A percentile compares a stretch with the other conserved stretches of the same genome.
Evolutionary conservation across 805 yeast genomes (phyloP).

Genomic region (Yamadazyma philogaea): DNA sequence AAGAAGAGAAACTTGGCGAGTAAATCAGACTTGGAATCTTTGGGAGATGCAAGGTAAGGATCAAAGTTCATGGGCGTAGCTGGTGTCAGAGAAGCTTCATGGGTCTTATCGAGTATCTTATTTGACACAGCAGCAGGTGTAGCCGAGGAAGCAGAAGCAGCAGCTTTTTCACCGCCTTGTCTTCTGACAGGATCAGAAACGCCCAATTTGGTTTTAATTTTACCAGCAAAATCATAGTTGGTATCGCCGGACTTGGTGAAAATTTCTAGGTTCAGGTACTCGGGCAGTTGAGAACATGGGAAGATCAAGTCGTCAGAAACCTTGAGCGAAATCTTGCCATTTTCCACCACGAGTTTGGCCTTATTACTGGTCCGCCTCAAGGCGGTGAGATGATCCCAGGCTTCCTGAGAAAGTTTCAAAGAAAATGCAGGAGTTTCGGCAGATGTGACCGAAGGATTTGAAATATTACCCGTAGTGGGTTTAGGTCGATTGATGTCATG

Average conservation of each 20-base stretch:
- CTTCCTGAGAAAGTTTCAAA: conserved; percentile 25
- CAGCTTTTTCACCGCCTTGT: not conserved
- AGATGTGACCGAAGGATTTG: not conserved
- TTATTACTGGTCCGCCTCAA: conserved; percentile 13
- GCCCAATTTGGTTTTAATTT: conserved; percentile 17
- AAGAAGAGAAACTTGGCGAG: conserved; percentile 37
- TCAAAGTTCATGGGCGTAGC: conserved; percentile 15
- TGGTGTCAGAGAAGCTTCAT: conserved; percentile 3
- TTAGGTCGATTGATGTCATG: not conserved
- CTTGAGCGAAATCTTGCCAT: conserved; percentile 33
- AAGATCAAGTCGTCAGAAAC: conserved; percentile 24
- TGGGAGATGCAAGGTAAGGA: conserved; percentile 11
- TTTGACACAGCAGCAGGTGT: not conserved
- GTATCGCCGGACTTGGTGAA: conserved; percentile 17
- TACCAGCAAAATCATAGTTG: conserved; percentile 25
- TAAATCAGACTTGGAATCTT: conserved; percentile 9
- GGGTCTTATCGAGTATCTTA: not conserved
- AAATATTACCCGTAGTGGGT: not conserved
- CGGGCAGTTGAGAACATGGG: conserved; percentile 34
- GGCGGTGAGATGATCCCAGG: conserved; percentile 23
- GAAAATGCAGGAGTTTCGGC: conserved; percentile 5
- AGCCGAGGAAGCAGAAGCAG: not conserved
- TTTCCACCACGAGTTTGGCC: conserved; percentile 35
- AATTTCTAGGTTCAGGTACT: conserved; percentile 35
- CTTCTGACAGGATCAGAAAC: conserved; percentile 1